Evolutionary conservation across 2,329 filamentous ascomycete species (phyloP), one percentile per base, ranked within the genome.

Genomic region (Rhynchosporium secalis): DNA sequence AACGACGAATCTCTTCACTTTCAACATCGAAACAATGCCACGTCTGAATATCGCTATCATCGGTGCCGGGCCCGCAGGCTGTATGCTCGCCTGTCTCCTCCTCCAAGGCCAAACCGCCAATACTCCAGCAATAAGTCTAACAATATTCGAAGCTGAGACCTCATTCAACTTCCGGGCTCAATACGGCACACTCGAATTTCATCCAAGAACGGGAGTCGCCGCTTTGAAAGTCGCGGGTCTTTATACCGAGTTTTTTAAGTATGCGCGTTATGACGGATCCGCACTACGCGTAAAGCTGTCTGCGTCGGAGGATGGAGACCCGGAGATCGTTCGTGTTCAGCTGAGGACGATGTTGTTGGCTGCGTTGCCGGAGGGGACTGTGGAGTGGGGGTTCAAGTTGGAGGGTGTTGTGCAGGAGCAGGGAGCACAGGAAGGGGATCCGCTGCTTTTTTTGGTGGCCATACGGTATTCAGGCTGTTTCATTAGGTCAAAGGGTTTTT

Each of bases 171-270:
- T 46, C 43, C 67, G 65, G 15, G 59, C 64, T 3, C 61, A 66
- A 59, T 66, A 75, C 29, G 81, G 81, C 3, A 79, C 73, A 60
- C 76, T 85, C 2, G 82, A 85, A 66, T 73, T 85, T 0, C 81
- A 84, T 66, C 72, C 75, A 0, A 66, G 73, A 4, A 76, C 76
- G 1, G 82, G 81, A 0, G 76, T 81, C 10, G 70, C 73, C 4
- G 81, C 80, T 0, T 68, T 85, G 8, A 74, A 72, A 8, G 76
- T 77, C 52, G 77, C 76, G 6, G 79, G 78, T 0, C 71, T 84
- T 9, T 78, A 72, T 63, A 75, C 79, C 1, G 71, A 76, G 20
- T 84, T 83, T 67, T 57, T 65, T 7, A 60, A 73, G 3, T 68
- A 74, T 41, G 70, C 78, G 29, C 76, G 66, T 15, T 66, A 47